Percentiles rank a stretch among this genome's conserved stretches.
phyloP scores from a whole-genome alignment of 192 early-diverging fungal species.

The Coemansia sp. region DNA sequence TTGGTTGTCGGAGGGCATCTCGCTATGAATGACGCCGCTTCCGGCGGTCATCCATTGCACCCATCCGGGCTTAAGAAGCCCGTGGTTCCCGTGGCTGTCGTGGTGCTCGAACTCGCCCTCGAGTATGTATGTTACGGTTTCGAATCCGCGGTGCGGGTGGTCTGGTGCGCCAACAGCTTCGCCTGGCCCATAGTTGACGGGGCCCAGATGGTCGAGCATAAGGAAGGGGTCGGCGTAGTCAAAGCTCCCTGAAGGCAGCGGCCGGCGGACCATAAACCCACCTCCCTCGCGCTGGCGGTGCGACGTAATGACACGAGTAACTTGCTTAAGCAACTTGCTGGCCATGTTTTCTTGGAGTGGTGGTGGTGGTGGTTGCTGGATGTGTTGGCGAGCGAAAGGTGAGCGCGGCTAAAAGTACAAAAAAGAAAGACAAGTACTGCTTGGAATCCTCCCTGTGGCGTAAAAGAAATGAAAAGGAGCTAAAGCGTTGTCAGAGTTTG shows the following conservation, averaged over 20 bases:
- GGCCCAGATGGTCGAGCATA: conserved; percentile 77
- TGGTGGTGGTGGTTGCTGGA: neutral
- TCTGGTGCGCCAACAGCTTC: conserved; percentile 67
- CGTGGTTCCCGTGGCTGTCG: conserved; percentile 77
- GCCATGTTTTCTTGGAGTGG: conserved; percentile 22
- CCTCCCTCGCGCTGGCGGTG: conserved; percentile 72
- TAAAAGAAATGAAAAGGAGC: conserved; percentile 16
- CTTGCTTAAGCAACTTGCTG: conserved; percentile 46
- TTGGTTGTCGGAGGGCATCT: conserved; percentile 63
- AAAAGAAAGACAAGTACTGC: conserved; percentile 19
- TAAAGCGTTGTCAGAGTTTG: neutral
- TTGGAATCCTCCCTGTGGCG: conserved; percentile 17
- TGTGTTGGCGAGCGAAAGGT: conserved; percentile 17
- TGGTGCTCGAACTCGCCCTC: conserved; percentile 72
- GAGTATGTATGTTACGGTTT: conserved; percentile 76
- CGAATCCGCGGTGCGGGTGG: conserved; percentile 82
- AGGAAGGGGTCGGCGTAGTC: conserved; percentile 88
- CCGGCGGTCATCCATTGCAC: conserved; percentile 84
- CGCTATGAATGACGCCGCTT: conserved; percentile 73
- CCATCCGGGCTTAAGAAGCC: conserved; percentile 66
- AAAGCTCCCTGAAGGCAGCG: conserved; percentile 66
- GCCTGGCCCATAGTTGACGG: conserved; percentile 56
- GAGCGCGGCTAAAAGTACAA: conserved; percentile 50
- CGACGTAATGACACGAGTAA: conserved; percentile 43
- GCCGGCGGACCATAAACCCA: conserved; percentile 80